Evolutionary conservation across 352 stramenopile species (phyloP), one percentile per base, ranked within the genome.

Genomic region (Globisporangium lucens): DNA sequence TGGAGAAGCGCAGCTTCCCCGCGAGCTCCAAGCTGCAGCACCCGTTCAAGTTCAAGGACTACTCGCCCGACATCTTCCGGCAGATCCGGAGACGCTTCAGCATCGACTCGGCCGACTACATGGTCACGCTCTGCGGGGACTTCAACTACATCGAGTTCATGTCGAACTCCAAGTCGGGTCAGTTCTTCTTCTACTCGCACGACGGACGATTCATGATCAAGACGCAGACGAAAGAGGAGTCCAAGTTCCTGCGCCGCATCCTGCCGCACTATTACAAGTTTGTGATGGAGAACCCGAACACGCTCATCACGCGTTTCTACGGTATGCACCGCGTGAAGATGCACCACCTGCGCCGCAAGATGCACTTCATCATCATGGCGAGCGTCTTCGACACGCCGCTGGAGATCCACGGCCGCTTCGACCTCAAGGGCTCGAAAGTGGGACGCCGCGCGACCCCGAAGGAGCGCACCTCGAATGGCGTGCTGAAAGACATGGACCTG

Each of bases 181-280:
- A 99, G 70, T 99, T 99, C 78, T 99, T 99, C 82, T 99, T 99
- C 76, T 99, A 99, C 71, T 99, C 96, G 9, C 93, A 98, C 76
- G 97, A 99, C 79, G 84, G 86, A 1, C 74, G 80, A 41, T 99
- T 98, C 76, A 99, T 99, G 92, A 99, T 99, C 80, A 99, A 99
- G 83, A 99, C 97, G 15, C 97, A 98, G 83, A 99, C 95, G 6
- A 98, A 99, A 74, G 93, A 96, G n/a, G 98, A 99, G 83, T 98
- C 89, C 61, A 99, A 99, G 77, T 99, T 99, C 70, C 85, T 99
- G 61, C 87, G 95, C 8, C 87, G 97, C 65, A 98, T 99, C 70
- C 70, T 99, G 36, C 96, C 97, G 6, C 90, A 99, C 67, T 99
- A 99, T 75, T 99, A 99, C 84, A 93, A 97, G 67, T 97, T 99